Evolutionary conservation across 306 rosid genomes (phyloP).

Genomic region (Pyrus communis): DNA sequence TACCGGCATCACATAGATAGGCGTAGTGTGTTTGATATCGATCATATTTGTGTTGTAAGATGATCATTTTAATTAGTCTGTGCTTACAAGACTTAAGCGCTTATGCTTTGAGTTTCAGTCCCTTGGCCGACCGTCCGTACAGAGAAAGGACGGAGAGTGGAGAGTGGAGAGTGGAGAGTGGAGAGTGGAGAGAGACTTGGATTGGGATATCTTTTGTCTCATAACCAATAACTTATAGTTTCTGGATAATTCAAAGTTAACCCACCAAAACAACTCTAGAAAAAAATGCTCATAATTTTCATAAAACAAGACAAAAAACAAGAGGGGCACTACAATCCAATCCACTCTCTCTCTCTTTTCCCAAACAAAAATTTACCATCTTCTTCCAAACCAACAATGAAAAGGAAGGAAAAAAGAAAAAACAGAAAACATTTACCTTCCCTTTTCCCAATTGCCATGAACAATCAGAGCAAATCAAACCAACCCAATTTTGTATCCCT

Average conservation of each 20-base stretch:
- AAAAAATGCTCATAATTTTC: conserved; percentile 19
- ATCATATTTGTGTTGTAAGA: background rate
- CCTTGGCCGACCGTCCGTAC: background rate
- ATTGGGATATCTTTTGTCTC: background rate
- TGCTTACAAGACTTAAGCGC: too few species aligned
- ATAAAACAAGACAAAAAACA: conserved; percentile 24
- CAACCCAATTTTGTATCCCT: background rate
- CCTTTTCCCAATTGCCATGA: background rate
- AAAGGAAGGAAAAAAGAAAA: background rate
- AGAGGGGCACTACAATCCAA: conserved; percentile 26
- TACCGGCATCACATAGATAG: background rate
- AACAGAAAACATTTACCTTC: conserved; percentile 9
- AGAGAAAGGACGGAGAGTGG: background rate
- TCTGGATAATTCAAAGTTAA: background rate
- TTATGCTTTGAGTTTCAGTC: background rate
- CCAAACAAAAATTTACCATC: conserved; percentile 25
- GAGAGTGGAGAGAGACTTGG: background rate
- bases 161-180: background rate
- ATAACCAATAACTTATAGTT: background rate
- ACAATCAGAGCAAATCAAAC: background rate
- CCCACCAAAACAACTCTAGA: background rate
- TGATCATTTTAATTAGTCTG: background rate
- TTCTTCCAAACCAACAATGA: conserved; percentile 7
- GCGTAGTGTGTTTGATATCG: background rate
- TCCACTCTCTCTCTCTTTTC: conserved; percentile 8